A percentile compares a stretch with the other conserved stretches of the same genome.
phyloP scores from a whole-genome alignment of 148 eudicot genomes.

The Cornus controversa region DNA sequence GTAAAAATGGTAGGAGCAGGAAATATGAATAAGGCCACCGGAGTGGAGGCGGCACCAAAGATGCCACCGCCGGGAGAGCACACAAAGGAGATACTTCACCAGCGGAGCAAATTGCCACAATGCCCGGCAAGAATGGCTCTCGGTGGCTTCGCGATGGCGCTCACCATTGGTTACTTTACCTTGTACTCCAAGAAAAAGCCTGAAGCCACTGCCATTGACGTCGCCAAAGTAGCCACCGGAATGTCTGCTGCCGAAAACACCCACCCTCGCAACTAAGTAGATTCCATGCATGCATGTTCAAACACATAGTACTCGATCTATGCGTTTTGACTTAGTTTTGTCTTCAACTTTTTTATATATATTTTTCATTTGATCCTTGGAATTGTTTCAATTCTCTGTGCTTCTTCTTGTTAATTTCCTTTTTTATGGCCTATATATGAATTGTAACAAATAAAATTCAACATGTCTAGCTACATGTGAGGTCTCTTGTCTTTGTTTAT shows the following conservation, averaged over 20 bases:
- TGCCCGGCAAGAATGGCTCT: conserved; percentile 36
- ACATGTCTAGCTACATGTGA: no score
- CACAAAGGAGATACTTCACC: conserved; percentile 54
- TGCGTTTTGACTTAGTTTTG: background rate
- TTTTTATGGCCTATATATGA: background rate
- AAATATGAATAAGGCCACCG: background rate
- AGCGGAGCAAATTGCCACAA: conserved; percentile 34
- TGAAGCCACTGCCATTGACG: conserved; percentile 63
- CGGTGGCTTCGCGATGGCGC: conserved; percentile 43
- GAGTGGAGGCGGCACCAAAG: conserved; percentile 21
- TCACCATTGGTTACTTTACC: conserved; percentile 39
- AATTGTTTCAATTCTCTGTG: background rate
- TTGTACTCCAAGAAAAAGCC: conserved; percentile 69
- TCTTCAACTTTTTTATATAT: no score
- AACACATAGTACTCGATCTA: background rate
- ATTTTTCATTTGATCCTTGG: no score
- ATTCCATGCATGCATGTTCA: background rate
- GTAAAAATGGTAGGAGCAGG: conserved; percentile 17
- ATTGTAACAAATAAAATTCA: background rate
- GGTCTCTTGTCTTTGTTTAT: background rate
- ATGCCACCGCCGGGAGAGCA: conserved; percentile 29
- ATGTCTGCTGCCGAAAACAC: conserved; percentile 36
- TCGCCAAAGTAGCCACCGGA: conserved; percentile 54
- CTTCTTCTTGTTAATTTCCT: no score
- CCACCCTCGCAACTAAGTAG: conserved; percentile 38